A percentile compares a stretch with the other conserved stretches of the same genome.
Evolutionary conservation across 768 basidiomycete genomes (phyloP).

Genomic region (Rhodosporidiobolus sp.): DNA sequence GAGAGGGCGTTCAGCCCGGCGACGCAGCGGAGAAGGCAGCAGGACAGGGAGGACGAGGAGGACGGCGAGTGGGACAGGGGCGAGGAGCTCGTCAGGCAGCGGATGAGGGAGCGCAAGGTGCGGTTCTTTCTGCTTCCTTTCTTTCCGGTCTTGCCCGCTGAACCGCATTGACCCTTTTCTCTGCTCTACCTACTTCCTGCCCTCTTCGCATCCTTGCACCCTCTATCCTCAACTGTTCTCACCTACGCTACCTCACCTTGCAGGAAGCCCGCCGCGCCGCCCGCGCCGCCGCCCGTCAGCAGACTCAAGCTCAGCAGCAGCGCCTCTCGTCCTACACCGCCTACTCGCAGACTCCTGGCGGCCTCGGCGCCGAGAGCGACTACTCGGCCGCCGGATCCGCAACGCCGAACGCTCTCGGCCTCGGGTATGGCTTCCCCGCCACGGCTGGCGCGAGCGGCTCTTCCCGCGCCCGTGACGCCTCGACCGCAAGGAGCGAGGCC

Average conservation of each 20-base stretch:
- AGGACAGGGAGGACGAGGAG: constrained; percentile 28
- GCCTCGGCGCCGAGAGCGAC: not conserved
- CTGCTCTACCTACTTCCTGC: not conserved
- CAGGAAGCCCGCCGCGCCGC: constrained; percentile 25
- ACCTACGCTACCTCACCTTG: constrained; percentile 23
- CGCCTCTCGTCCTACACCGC: constrained; percentile 15
- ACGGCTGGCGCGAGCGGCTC: not conserved
- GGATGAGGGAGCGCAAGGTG: constrained; percentile 48
- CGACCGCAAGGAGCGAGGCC: constrained; percentile 15
- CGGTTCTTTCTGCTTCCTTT: not conserved
- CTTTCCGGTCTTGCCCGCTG: not conserved
- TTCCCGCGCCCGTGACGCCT: constrained; percentile 10
- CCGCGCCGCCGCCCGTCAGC: constrained; percentile 34
- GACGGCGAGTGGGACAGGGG: constrained; percentile 52
- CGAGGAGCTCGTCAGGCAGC: constrained; percentile 50
- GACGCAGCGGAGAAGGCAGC: not conserved
- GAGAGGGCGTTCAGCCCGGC: constrained; percentile 7
- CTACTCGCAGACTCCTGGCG: not conserved
- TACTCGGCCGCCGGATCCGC: not conserved
- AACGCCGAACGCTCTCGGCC: constrained; percentile 11
- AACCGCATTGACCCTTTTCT: not conserved
- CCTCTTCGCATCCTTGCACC: too few species aligned
- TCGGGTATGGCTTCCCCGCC: constrained; percentile 7
- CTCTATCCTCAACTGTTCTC: not conserved
- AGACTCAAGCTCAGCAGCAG: not conserved